A percentile compares a stretch with the other conserved stretches of the same genome.
These are phyloP conservation scores for Ananas comosus DNA, from an alignment of 176 grass and related monocot genomes.

Conservation along the genomic window DNA sequence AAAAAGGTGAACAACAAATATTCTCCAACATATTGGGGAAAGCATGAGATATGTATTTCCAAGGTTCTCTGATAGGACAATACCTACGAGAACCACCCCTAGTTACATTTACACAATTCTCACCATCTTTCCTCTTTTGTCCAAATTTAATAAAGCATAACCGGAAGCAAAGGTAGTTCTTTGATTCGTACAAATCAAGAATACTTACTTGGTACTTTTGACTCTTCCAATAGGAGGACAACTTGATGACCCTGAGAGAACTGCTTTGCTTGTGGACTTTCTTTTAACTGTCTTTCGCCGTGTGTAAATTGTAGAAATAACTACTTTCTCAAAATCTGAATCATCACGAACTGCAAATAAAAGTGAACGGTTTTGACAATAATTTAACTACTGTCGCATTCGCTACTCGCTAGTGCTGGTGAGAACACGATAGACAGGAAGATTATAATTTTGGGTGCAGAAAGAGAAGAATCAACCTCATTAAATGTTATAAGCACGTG, in stretches of 20 bases:
- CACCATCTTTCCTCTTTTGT: background rate
- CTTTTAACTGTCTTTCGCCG: slow-evolving; percentile 5
- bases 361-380: background rate
- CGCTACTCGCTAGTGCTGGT: no score
- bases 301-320: slow-evolving; percentile 30
- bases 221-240: slow-evolving; percentile 27
- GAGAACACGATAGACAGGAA: background rate
- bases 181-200: background rate
- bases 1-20: background rate
- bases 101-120: background rate
- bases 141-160: background rate
- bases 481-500: no score
- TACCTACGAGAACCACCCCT: background rate
- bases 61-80: background rate
- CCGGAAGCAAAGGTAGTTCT: background rate
- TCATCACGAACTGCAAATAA: slow-evolving; percentile 4
- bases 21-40: slow-evolving; percentile 1
- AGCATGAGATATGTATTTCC: background rate
- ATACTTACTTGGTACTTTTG: slow-evolving; percentile 2
- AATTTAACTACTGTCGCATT: no score
- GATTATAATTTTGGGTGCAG: background rate
- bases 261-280: background rate
- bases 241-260: slow-evolving; percentile 18
- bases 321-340: slow-evolving; percentile 3
- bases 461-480: no score